Conservation (phyloP, 2,329 filamentous ascomycete genomes). For the Fusarium pininemorale region DNA sequence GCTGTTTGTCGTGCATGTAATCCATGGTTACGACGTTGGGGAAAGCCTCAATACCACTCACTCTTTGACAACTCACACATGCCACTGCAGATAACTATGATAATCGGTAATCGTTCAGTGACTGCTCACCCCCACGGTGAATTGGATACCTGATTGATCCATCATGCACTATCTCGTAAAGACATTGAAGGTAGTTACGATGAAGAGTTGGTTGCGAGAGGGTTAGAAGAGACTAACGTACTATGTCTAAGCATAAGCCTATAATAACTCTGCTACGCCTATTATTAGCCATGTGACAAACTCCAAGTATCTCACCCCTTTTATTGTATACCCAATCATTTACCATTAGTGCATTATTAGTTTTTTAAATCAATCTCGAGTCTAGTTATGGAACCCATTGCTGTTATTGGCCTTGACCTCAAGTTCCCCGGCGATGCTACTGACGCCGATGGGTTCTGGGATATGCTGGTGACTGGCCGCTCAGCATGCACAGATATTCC, state of each 20-base stretch:
- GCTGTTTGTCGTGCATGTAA: neutral
- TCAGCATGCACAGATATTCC: neutral
- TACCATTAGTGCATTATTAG: neutral
- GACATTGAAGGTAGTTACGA: neutral
- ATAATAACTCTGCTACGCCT: neutral
- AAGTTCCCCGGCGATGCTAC: conserved; percentile 6
- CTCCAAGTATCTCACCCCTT: neutral
- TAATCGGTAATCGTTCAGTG: too few species aligned
- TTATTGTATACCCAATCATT: neutral
- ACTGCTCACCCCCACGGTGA: neutral
- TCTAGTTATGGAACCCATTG: neutral
- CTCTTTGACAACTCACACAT: neutral
- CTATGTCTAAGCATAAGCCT: neutral
- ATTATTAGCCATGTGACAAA: neutral
- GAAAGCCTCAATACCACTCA: neutral
- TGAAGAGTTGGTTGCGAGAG: accelerated
- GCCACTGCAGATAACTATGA: neutral
- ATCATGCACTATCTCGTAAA: neutral
- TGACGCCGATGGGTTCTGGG: neutral
- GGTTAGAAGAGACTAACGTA: accelerated
- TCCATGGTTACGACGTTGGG: neutral
- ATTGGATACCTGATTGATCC: neutral
- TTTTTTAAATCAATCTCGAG: too few species aligned
- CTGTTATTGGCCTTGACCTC: conserved; percentile 6
- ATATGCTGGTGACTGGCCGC: conserved; percentile 4